Conservation (phyloP, 306 rosid species). For the Prunus armeniaca region DNA sequence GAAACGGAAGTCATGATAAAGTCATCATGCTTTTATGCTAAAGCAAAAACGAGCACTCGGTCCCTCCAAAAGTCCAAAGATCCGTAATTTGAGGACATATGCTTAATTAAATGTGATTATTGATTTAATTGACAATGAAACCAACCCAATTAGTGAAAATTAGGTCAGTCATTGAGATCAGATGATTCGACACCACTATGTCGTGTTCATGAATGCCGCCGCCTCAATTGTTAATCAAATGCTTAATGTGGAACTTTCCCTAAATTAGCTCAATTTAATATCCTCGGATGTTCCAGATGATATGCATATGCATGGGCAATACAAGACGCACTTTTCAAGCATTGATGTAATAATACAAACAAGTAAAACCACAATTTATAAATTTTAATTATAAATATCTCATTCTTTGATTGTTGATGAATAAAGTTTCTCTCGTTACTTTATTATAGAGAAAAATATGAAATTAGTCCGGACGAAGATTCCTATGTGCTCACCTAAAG, state of each 20-base stretch:
- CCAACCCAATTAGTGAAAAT: constrained; percentile 23
- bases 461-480: neutral
- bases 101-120: constrained; percentile 34
- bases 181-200: constrained; percentile 56
- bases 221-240: neutral
- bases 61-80: constrained; percentile 25
- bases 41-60: constrained; percentile 32
- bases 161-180: constrained; percentile 35
- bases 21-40: constrained; percentile 47
- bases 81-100: constrained; percentile 33
- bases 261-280: neutral
- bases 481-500: neutral
- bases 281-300: neutral
- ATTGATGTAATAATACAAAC: too few relatives aligned
- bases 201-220: constrained; percentile 42
- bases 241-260: neutral
- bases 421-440: neutral
- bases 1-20: constrained; percentile 39
- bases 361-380: too few relatives aligned
- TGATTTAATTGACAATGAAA: constrained; percentile 35
- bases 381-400: too few relatives aligned
- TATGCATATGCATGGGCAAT: constrained; percentile 6
- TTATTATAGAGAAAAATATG: neutral
- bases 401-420: too few relatives aligned
- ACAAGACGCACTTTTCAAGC: neutral